Base-by-base conservation (phyloP, 495 filamentous ascomycete genomes). In the Filosporella fistucella region DNA sequence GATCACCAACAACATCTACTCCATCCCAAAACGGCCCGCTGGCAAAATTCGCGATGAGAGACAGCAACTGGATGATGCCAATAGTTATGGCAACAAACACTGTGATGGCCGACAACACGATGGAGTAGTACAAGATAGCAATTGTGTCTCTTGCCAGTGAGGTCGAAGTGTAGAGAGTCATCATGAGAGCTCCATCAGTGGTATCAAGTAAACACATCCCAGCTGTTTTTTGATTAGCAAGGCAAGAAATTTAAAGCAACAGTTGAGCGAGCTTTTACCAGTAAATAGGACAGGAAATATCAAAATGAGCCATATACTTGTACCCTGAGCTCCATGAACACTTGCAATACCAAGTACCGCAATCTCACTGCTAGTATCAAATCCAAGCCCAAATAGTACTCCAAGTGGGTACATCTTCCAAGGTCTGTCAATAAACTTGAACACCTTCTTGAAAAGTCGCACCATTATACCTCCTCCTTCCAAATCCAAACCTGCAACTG, bases 381-480 rank as follows among this genome's bases (percentile, higher is more conserved):
- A 98, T 1, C 93, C 93, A 9, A 96, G 71, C 13, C 93, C 93
- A 64, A 98, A 98, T 17, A 96, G 61, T 3, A 95, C 71, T 4
- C 91, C 91, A 3, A 97, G 68, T 4, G 89, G 89, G 61, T 95
- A 85, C 91, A 96, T 98, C 65, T 98, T 98, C 93, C 93, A 98
- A 1, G 90, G 88, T 60, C 85, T 68, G 62, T 98, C 87, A 60
- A 98, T 84, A 17, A 95, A 62, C 49, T 77, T 82, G 68, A 96
- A 95, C 64, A 91, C 68, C 42, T 72, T 81, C 52, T 84, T 80
- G 39, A 96, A 79, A 9, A 95, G 53, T 3, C 66, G 67, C 43
- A 84, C 84, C 37, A 96, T 63, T 36, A 88, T 78, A 1, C 91
- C 91, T 1, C 76, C 81, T 4, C 88, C 88, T 56, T 91, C 80